Evolutionary conservation across 2,329 filamentous ascomycete species (phyloP).

Genomic region (Diplodia corticola): DNA sequence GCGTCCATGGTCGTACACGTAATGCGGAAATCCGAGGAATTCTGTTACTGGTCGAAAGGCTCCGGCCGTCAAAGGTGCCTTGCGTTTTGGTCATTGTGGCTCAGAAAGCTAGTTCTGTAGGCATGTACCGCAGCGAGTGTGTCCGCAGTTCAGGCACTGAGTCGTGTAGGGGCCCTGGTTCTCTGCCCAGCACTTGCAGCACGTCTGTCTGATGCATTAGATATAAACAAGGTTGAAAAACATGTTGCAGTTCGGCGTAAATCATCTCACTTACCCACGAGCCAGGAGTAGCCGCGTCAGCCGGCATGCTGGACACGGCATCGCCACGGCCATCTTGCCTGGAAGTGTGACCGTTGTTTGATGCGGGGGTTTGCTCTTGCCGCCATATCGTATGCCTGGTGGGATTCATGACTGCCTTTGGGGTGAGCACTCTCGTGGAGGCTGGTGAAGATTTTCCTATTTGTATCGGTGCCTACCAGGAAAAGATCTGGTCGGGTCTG

Average conservation of each 20-base stretch:
- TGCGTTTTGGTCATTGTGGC: too few species aligned
- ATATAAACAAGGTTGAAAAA: too few species aligned
- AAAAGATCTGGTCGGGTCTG: neutral
- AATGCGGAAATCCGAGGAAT: too few species aligned
- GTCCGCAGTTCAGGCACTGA: conserved; percentile 4
- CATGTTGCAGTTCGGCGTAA: too few species aligned
- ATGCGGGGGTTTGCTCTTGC: neutral
- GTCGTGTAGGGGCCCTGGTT: conserved; percentile 10
- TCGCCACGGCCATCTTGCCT: neutral
- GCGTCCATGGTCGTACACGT: too few species aligned
- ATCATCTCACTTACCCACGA: conserved; percentile 6
- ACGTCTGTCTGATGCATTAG: neutral
- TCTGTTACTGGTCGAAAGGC: too few species aligned
- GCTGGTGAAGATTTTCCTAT: too few species aligned
- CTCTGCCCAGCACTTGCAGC: conserved; percentile 16
- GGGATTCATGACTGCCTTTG: neutral
- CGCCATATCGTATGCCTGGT: neutral
- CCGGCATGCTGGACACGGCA: neutral
- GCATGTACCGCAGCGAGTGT: neutral
- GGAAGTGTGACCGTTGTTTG: neutral
- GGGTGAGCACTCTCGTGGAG: too few species aligned
- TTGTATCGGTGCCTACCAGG: too few species aligned
- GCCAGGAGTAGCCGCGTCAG: neutral
- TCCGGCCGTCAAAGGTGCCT: too few species aligned
- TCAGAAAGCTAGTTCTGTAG: neutral